phyloP scores from a whole-genome alignment of 306 rosid genomes.

The Vigna hirtella region DNA sequence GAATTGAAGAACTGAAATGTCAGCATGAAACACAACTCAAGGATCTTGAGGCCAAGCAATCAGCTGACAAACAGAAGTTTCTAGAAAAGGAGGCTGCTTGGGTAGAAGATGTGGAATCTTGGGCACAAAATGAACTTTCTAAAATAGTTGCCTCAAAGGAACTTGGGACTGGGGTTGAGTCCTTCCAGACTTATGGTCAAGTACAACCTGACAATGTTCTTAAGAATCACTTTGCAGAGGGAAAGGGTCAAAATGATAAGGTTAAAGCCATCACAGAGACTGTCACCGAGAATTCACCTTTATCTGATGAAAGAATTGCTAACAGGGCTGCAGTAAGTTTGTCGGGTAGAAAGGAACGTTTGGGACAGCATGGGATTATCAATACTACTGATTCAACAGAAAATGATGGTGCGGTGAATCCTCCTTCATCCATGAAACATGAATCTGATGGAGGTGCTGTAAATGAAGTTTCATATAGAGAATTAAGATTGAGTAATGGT shows the following conservation, averaged over 20 bases:
- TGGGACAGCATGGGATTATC: slow-evolving; percentile 31
- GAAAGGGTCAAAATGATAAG: slow-evolving; percentile 30
- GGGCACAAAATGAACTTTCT: slow-evolving; percentile 63
- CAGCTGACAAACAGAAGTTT: slow-evolving; percentile 49
- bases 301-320: slow-evolving; percentile 34
- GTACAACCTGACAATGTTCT: slow-evolving; percentile 37
- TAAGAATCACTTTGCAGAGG: slow-evolving; percentile 36
- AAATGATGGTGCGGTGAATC: slow-evolving; percentile 32
- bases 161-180: slow-evolving; percentile 46
- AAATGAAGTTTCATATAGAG: slow-evolving; percentile 40
- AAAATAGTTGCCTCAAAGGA: slow-evolving; percentile 42
- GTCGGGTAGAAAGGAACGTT: slow-evolving; percentile 42
- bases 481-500: slow-evolving; percentile 32
- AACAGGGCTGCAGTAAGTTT: slow-evolving; percentile 22
- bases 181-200: slow-evolving; percentile 42
- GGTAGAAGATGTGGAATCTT: slow-evolving; percentile 62
- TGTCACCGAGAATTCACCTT: slow-evolving; percentile 21
- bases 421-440: slow-evolving; percentile 33
- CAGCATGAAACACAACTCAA: slow-evolving; percentile 51
- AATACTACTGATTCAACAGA: slow-evolving; percentile 27
- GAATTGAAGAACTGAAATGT: slow-evolving; percentile 46
- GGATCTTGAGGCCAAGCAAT: slow-evolving; percentile 53
- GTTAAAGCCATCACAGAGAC: slow-evolving; percentile 30
- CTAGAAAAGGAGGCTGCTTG: slow-evolving; percentile 48
- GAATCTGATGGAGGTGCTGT: slow-evolving; percentile 9